A percentile compares a stretch with the other conserved stretches of the same genome.
These are phyloP conservation scores for Ustilago bromivora DNA, from an alignment of 1,284 basidiomycete species.

Conservation along the genomic window DNA sequence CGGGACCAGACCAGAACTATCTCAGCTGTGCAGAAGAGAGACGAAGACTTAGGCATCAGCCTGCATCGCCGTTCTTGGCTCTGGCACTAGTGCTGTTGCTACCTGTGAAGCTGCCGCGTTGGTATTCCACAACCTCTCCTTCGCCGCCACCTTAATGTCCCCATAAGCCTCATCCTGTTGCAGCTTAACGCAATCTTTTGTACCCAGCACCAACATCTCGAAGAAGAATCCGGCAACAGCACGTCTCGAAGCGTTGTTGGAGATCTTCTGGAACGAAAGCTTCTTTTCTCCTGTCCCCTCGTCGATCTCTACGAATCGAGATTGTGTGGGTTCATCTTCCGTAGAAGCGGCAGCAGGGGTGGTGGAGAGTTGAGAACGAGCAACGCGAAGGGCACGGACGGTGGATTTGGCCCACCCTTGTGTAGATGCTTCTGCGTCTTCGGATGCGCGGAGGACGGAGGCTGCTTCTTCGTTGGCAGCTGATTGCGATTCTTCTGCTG, in stretches of 20 bases:
- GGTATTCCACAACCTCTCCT: constrained; percentile 77
- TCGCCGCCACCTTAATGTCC: constrained; percentile 85
- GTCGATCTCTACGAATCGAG: constrained; percentile 36
- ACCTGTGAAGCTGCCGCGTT: neutral
- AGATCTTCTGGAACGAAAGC: constrained; percentile 80
- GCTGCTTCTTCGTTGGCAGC: constrained; percentile 68
- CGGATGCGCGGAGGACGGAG: constrained; percentile 69
- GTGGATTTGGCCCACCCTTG: constrained; percentile 88
- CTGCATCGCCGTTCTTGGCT: constrained; percentile 9
- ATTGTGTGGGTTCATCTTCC: constrained; percentile 32
- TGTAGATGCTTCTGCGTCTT: constrained; percentile 71
- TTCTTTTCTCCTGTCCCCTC: constrained; percentile 70
- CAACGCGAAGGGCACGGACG: constrained; percentile 84
- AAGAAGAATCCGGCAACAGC: constrained; percentile 98
- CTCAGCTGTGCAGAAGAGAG: neutral
- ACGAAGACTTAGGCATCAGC: neutral
- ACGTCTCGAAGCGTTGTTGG: constrained; percentile 84
- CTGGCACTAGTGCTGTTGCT: constrained; percentile 15
- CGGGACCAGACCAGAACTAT: neutral
- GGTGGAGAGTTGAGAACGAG: constrained; percentile 79
- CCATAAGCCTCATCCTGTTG: constrained; percentile 79
- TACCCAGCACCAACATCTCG: constrained; percentile 91
- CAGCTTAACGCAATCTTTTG: constrained; percentile 87
- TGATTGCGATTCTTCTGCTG: constrained; percentile 68
- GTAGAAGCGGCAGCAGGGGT: neutral